A percentile compares a stretch with the other conserved stretches of the same genome.
Conservation (phyloP, 2,329 filamentous ascomycete genomes). For the Fusarium ramigenum region DNA sequence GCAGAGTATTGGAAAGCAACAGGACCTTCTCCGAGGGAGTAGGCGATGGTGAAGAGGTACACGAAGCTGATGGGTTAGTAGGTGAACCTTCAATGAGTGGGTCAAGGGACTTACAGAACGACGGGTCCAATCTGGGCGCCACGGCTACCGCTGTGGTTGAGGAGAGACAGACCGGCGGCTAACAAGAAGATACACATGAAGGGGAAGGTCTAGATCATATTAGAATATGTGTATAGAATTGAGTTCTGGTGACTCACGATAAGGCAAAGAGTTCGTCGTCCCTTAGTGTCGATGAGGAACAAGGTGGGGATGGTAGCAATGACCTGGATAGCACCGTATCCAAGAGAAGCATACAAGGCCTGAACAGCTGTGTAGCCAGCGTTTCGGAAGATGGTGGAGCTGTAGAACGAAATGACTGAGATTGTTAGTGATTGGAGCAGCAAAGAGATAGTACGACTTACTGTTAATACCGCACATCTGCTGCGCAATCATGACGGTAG, state of each 20-base stretch:
- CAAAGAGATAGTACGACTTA: not conserved
- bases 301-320: slow-evolving; percentile 15
- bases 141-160: slow-evolving; percentile 36
- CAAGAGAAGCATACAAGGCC: slow-evolving; percentile 24
- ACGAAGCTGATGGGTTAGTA: slow-evolving; percentile 39
- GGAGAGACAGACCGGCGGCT: slow-evolving; percentile 46
- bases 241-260: not conserved
- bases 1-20: slow-evolving; percentile 53
- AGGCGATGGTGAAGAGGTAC: slow-evolving; percentile 50
- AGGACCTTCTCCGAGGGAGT: slow-evolving; percentile 50
- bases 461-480: slow-evolving; percentile 54
- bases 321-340: slow-evolving; percentile 28
- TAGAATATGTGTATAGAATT: too few species aligned
- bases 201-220: slow-evolving; percentile 45
- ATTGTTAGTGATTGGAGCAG: not conserved
- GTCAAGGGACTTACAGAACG: slow-evolving; percentile 24
- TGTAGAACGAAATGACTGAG: slow-evolving; percentile 40
- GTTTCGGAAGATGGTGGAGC: slow-evolving; percentile 7
- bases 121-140: slow-evolving; percentile 44
- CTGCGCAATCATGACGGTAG: slow-evolving; percentile 80
- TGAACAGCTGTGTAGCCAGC: not conserved
- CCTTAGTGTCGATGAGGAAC: slow-evolving; percentile 26
- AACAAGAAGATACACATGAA: slow-evolving; percentile 47
- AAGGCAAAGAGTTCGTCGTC: slow-evolving; percentile 26
- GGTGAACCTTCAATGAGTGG: fast-evolving